Base-by-base conservation (phyloP, 163 green algal genomes). In the Scenedesmus sp. region DNA sequence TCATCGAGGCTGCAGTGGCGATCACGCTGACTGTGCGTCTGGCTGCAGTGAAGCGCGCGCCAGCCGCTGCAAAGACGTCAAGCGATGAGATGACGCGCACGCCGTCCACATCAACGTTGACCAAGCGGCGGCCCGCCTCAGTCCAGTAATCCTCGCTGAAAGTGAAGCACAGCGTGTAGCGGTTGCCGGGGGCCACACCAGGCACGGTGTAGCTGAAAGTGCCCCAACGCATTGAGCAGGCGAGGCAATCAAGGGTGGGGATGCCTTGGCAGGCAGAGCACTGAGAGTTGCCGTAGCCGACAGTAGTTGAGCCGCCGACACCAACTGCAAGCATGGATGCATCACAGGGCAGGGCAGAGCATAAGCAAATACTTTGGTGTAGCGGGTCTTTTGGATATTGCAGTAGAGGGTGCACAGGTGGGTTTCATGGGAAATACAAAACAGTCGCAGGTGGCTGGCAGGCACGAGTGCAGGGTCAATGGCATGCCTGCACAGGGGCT, bases 101-200 rank as follows among this genome's bases (percentile, higher is more conserved):
- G 4, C 84, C 84, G 7, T 89, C 8, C 46, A 89, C 84, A 4
- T 57, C 56, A 6, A 89, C 60, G 9, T 89, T 89, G n/a, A 73
- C 46, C 4, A 55, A 15, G 15, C 84, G 57, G n/a, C 84, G n/a
- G 7, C 84, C 84, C 1, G 60, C 13, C 2, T 26, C 62, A 13
- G 7, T n/a, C 84, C 84, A 89, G 60, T 79, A 89, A 12, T 52
- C 60, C 57, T 89, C 84, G n/a, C 84, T 89, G 84, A 89, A 89
- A 5, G 57, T 89, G 4, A 89, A 60, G 3, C 84, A 20, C 26
- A 89, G n/a, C n/a, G n/a, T 57, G 59, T 89, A 89, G 60, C 60
- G n/a, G n/a, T 79, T 55, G 57, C 84, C 84, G 10, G 84, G 23
- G 13, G n/a, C 64, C 5, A 87, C 16, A 5, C n/a, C 66, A 34